phyloP scores from a whole-genome alignment of 371 early-diverging fungal genomes.

The Lichtheimia ramosa region DNA sequence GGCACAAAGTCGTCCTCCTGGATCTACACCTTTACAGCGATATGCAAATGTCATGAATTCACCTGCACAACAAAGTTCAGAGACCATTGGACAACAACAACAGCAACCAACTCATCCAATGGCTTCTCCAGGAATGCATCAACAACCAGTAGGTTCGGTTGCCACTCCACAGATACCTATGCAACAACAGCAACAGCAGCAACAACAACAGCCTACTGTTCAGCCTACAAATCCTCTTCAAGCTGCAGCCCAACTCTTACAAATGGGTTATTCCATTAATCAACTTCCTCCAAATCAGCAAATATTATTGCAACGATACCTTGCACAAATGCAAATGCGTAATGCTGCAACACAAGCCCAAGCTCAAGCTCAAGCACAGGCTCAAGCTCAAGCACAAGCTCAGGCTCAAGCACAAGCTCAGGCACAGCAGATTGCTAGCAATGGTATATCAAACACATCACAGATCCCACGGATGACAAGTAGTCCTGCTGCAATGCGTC shows the following conservation, averaged over 20 bases:
- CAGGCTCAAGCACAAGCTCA: constrained; percentile 12
- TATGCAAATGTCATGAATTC: constrained; percentile 24
- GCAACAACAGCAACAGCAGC: constrained; percentile 10
- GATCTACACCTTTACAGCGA: constrained; percentile 27
- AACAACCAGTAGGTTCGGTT: constrained; percentile 5
- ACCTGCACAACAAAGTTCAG: constrained; percentile 9
- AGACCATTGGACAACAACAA: constrained; percentile 3
- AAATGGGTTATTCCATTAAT: constrained; percentile 43
- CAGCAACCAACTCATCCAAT: constrained; percentile 1
- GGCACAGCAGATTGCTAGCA: constrained; percentile 6
- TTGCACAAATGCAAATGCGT: constrained; percentile 41
- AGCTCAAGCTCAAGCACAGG: constrained; percentile 8
- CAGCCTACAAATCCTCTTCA: constrained; percentile 25
- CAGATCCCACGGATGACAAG: constrained; percentile 7
- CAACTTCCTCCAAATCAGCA: constrained; percentile 34
- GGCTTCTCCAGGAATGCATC: constrained; percentile 9
- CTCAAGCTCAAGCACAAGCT: constrained; percentile 13
- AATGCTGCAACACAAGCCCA: constrained; percentile 25
- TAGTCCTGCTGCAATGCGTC: constrained; percentile 12
- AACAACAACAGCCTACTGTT: constrained; percentile 9
- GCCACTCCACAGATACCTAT: background rate
- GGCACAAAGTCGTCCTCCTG: constrained; percentile 20
- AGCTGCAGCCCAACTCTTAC: constrained; percentile 40
- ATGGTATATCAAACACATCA: constrained; percentile 1
- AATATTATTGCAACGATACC: constrained; percentile 38